These are phyloP conservation scores for Lachancea thermotolerans DNA, from an alignment of 805 yeast genomes.

Conservation along the genomic window DNA sequence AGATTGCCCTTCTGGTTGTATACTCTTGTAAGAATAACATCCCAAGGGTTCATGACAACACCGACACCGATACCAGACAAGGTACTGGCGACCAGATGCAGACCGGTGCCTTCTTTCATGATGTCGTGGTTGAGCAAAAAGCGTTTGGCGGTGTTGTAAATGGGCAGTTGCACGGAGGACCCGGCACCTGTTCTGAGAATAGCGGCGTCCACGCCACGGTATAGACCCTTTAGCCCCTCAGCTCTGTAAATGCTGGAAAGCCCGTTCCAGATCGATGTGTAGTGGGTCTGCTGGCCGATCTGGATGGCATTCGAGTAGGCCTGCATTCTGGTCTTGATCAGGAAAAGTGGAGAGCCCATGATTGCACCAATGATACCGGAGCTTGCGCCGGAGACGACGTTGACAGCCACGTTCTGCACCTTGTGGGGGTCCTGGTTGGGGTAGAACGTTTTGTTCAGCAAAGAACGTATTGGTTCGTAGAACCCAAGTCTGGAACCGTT, in stretches of 20 bases:
- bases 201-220: slow-evolving; percentile 92
- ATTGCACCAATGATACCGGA: slow-evolving; percentile 89
- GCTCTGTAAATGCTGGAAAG: slow-evolving; percentile 48
- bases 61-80: slow-evolving; percentile 89
- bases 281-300: slow-evolving; percentile 91
- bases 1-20: slow-evolving; percentile 89
- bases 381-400: slow-evolving; percentile 70
- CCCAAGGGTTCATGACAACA: slow-evolving; percentile 96
- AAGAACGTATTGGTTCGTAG: slow-evolving; percentile 78
- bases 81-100: slow-evolving; percentile 70
- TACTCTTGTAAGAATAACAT: slow-evolving; percentile 87
- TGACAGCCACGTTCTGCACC: slow-evolving; percentile 48
- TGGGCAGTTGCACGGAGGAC: slow-evolving; percentile 89
- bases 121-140: slow-evolving; percentile 47
- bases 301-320: slow-evolving; percentile 63
- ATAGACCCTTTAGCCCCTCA: slow-evolving; percentile 81
- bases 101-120: slow-evolving; percentile 54
- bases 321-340: slow-evolving; percentile 95
- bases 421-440: slow-evolving; percentile 45
- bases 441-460: slow-evolving; percentile 47
- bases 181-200: slow-evolving; percentile 92
- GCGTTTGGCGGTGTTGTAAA: slow-evolving; percentile 72
- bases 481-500: slow-evolving; percentile 94
- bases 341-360: slow-evolving; percentile 84
- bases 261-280: slow-evolving; percentile 64